phyloP scores from a whole-genome alignment of 805 yeast species.

The Candida railenensis region DNA sequence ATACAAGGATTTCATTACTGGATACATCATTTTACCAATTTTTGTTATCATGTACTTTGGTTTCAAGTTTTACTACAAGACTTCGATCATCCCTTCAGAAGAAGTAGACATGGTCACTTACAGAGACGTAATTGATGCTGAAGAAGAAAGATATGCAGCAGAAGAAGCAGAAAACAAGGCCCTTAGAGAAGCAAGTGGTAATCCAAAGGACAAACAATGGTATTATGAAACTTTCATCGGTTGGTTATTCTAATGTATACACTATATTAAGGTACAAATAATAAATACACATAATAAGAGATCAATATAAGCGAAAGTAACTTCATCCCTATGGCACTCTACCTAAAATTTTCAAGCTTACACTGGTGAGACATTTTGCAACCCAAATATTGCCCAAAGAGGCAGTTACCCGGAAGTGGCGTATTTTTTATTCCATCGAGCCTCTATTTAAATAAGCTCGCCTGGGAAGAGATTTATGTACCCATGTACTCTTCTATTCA shows the following conservation, averaged over 20 bases:
- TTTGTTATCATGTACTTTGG: slow-evolving; percentile 55
- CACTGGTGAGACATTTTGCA: no score
- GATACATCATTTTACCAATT: slow-evolving; percentile 74
- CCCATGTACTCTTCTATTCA: no score
- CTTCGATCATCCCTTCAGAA: slow-evolving; percentile 47
- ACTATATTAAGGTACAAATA: no score
- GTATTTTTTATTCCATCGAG: no score
- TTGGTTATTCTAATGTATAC: slow-evolving; percentile 44
- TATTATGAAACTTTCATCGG: slow-evolving; percentile 48
- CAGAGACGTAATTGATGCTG: slow-evolving; percentile 55
- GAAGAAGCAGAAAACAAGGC: slow-evolving; percentile 35
- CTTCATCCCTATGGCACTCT: no score
- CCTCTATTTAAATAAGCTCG: no score
- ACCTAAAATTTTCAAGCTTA: no score
- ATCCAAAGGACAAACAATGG: slow-evolving; percentile 44
- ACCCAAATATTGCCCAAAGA: neutral
- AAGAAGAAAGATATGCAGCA: slow-evolving; percentile 40
- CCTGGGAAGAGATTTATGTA: no score
- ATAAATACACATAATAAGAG: no score
- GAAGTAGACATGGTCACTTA: slow-evolving; percentile 63
- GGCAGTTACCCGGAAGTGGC: neutral
- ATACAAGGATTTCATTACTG: slow-evolving; percentile 70
- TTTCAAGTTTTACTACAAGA: slow-evolving; percentile 55
- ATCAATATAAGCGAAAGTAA: no score
- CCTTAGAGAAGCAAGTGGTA: slow-evolving; percentile 41